Conservation (phyloP, 371 early-diverging fungal species). For the Saksenaea vasiformis region DNA sequence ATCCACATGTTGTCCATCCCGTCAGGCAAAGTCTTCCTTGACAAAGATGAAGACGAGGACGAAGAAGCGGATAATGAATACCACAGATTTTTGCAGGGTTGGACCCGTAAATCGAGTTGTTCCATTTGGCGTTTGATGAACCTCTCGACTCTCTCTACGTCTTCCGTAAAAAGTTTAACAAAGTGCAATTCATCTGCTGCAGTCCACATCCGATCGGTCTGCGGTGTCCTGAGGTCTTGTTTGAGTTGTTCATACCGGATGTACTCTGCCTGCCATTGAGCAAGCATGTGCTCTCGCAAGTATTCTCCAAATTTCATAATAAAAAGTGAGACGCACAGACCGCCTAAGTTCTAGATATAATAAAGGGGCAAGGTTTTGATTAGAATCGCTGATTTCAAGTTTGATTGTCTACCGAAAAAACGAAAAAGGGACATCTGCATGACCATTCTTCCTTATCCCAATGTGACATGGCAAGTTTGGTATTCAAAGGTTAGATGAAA, state of each 20-base stretch:
- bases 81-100: slow-evolving; percentile 59
- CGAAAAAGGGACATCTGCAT: background rate
- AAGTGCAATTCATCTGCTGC: slow-evolving; percentile 72
- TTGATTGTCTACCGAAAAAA: background rate
- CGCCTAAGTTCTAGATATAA: background rate
- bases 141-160: slow-evolving; percentile 83
- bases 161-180: slow-evolving; percentile 68
- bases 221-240: slow-evolving; percentile 17
- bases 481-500: background rate
- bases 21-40: background rate
- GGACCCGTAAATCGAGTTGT: slow-evolving; percentile 69
- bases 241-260: slow-evolving; percentile 26
- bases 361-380: background rate
- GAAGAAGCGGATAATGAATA: background rate
- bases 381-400: background rate
- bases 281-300: slow-evolving; percentile 28
- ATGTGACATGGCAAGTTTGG: background rate
- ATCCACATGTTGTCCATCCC: slow-evolving; percentile 59
- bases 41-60: background rate
- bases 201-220: slow-evolving; percentile 45
- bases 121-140: slow-evolving; percentile 79
- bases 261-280: slow-evolving; percentile 30
- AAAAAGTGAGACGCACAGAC: background rate
- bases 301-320: slow-evolving; percentile 37
- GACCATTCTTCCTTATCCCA: background rate